Evolutionary conservation across 257 asterid genomes (phyloP).

Genomic region (Solanum phureja): DNA sequence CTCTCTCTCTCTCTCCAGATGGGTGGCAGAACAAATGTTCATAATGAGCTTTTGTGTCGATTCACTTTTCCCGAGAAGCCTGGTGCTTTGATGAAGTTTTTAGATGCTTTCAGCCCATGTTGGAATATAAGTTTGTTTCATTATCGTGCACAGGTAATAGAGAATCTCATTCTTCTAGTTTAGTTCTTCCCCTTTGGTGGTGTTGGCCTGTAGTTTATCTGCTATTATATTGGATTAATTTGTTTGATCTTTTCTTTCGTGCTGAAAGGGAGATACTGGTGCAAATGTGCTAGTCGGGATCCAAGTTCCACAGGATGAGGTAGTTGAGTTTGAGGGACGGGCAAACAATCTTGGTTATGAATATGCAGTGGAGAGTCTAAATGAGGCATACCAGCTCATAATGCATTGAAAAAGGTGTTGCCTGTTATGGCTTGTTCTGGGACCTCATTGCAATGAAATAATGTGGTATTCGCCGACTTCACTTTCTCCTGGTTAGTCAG

Average conservation of each 20-base stretch:
- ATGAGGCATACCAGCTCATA: conserved; percentile 63
- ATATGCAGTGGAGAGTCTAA: conserved; percentile 56
- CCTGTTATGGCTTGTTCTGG: not conserved
- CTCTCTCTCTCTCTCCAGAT: conserved; percentile 39
- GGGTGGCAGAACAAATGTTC: conserved; percentile 82
- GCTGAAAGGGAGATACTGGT: conserved; percentile 73
- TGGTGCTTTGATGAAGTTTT: conserved; percentile 78
- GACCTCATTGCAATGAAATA: not conserved
- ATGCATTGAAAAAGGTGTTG: conserved; percentile 38
- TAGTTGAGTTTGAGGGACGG: conserved; percentile 50
- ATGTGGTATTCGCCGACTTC: not conserved
- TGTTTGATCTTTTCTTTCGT: not conserved
- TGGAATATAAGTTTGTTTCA: conserved; percentile 98
- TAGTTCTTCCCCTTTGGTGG: not conserved
- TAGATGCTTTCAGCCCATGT: conserved; percentile 83
- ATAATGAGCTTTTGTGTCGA: conserved; percentile 78
- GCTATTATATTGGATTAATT: not conserved
- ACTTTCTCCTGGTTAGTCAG: not conserved
- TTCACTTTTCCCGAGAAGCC: conserved; percentile 89
- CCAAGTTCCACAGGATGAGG: conserved; percentile 59
- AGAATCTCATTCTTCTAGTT: not conserved
- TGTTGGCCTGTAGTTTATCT: not conserved
- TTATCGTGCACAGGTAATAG: conserved; percentile 80
- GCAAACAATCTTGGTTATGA: conserved; percentile 70
- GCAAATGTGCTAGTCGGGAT: conserved; percentile 94